Evolutionary conservation across 768 basidiomycete species (phyloP).

Genomic region (Ephemerocybe angulata): DNA sequence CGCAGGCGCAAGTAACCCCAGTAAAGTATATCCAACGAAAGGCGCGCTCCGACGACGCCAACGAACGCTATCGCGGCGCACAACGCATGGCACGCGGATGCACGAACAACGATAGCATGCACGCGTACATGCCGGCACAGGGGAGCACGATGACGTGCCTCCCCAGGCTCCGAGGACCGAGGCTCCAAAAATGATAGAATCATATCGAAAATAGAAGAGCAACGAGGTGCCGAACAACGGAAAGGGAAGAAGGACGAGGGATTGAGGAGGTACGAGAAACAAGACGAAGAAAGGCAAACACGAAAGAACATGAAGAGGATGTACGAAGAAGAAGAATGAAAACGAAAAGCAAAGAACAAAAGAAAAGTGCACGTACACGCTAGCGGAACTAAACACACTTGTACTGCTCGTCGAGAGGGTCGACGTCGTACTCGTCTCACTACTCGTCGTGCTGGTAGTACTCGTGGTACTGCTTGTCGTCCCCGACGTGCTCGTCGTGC

Average conservation of each 20-base stretch:
- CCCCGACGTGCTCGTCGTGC: neutral
- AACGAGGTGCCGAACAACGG: neutral
- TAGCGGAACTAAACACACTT: constrained; percentile 6
- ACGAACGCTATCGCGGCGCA: too few species aligned
- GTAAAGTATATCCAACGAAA: too few species aligned
- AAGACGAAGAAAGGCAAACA: neutral
- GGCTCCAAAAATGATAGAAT: too few species aligned
- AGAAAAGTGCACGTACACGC: constrained; percentile 7
- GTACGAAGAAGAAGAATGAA: neutral
- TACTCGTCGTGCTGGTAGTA: neutral
- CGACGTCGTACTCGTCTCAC: neutral
- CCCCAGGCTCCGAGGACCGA: too few species aligned
- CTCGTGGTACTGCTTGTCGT: neutral
- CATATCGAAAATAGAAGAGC: neutral
- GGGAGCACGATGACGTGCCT: too few species aligned
- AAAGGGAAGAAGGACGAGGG: neutral
- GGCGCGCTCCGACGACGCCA: too few species aligned
- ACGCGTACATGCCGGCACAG: too few species aligned
- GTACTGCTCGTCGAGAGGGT: neutral
- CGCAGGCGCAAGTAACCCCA: too few species aligned
- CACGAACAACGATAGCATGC: too few species aligned
- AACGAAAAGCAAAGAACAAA: neutral
- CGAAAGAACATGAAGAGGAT: neutral
- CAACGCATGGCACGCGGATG: too few species aligned
- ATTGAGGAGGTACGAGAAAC: neutral